Evolutionary conservation across 306 rosid species (phyloP).

Genomic region (Astragalus glycyphyllos): DNA sequence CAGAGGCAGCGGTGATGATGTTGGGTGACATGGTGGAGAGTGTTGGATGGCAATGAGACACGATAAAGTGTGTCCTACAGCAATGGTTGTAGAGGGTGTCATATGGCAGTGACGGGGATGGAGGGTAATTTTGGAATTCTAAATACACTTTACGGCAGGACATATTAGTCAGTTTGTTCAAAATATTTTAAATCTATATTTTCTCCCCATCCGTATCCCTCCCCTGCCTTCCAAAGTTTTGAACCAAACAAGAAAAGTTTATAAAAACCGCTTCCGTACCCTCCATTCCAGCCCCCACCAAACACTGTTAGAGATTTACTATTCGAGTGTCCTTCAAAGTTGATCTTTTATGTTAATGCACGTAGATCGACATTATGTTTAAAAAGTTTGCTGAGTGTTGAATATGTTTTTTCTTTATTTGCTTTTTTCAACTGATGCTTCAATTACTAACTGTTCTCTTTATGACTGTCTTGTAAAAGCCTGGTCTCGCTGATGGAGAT

Average conservation of each 20-base stretch:
- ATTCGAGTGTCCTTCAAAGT: not conserved
- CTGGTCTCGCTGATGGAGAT: conserved; percentile 81
- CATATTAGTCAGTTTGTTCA: conserved; percentile 1
- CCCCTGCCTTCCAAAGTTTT: conserved; percentile 1
- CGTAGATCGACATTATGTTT: conserved; percentile 15
- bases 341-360: conserved; percentile 29
- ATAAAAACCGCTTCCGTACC: too few relatives aligned
- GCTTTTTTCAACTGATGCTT: conserved; percentile 14
- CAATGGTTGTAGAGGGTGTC: too few relatives aligned
- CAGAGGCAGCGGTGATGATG: not conserved
- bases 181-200: conserved; percentile 6
- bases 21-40: not conserved
- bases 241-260: not conserved
- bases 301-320: conserved; percentile 16
- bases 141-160: too few relatives aligned
- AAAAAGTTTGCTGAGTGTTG: conserved; percentile 11
- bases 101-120: too few relatives aligned
- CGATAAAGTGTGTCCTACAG: not conserved
- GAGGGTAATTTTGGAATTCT: too few relatives aligned
- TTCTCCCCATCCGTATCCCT: not conserved
- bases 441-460: conserved; percentile 14
- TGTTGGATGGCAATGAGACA: not conserved
- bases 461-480: conserved; percentile 62
- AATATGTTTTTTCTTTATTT: conserved; percentile 28
- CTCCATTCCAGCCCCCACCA: too few relatives aligned